Conservation (phyloP, 495 filamentous ascomycete species). For the Aspergillus indologenus region DNA sequence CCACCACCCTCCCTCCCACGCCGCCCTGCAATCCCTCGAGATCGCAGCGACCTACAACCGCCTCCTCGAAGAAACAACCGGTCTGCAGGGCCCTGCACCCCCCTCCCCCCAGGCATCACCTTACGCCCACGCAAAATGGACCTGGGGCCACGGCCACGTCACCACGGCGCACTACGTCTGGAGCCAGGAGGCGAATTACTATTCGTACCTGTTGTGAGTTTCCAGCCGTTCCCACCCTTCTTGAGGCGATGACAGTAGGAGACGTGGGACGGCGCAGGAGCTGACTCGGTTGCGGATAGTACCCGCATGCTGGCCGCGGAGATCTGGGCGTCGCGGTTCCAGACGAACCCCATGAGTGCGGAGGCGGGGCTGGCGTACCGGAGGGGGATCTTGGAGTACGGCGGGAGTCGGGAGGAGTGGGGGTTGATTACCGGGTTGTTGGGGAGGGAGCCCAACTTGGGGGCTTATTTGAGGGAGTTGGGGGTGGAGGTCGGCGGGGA, state of each 20-base stretch:
- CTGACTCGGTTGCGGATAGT: not conserved
- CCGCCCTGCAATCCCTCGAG: not conserved
- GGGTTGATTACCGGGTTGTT: not conserved
- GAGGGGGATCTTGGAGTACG: not conserved
- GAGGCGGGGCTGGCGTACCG: not conserved
- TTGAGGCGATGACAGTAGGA: no score
- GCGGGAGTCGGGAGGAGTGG: not conserved
- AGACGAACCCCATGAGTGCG: not conserved
- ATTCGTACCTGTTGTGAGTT: constrained; percentile 1
- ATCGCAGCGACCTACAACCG: not conserved
- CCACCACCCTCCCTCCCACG: not conserved
- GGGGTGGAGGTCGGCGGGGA: not conserved
- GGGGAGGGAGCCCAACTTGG: not conserved
- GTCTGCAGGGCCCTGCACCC: not conserved
- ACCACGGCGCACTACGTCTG: not conserved
- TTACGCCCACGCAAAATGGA: no score
- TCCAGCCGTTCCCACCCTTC: not conserved
- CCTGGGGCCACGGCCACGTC: not conserved
- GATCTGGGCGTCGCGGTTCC: not conserved
- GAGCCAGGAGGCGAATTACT: constrained; percentile 3
- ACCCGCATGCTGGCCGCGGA: not conserved
- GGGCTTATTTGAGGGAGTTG: not conserved
- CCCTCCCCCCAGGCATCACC: no score
- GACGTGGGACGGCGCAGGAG: no score
- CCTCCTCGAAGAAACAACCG: not conserved